These are phyloP conservation scores for Blastobotrys parvus DNA, from an alignment of 805 yeast species.

Conservation along the genomic window DNA sequence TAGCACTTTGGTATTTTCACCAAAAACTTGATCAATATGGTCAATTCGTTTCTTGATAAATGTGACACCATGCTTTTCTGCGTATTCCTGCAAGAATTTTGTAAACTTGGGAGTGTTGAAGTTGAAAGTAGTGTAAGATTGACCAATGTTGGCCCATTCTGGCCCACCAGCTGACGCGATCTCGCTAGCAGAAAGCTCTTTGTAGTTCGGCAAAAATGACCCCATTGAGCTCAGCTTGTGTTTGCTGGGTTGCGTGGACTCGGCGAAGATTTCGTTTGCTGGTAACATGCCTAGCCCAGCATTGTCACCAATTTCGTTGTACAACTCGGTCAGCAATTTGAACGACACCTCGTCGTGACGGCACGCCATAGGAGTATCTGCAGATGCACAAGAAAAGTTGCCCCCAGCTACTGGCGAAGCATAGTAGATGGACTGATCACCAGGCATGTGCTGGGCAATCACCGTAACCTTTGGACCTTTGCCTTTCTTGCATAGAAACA, in stretches of 20 bases:
- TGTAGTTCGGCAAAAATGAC: conserved; percentile 42
- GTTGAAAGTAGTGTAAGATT: conserved; percentile 51
- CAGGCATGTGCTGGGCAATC: conserved; percentile 63
- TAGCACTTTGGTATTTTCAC: conserved; percentile 35
- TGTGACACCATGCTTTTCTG: conserved; percentile 42
- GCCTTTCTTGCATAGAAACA: conserved; percentile 37
- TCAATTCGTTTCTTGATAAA: conserved; percentile 40
- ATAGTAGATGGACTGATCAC: conserved; percentile 64
- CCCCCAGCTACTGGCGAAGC: conserved; percentile 82
- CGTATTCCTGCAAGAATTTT: conserved; percentile 36
- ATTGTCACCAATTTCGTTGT: conserved; percentile 40
- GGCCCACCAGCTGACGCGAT: too few species aligned
- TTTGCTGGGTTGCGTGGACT: conserved; percentile 32
- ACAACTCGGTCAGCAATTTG: conserved; percentile 37
- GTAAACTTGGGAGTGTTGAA: conserved; percentile 65
- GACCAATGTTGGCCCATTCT: conserved; percentile 47
- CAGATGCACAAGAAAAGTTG: conserved; percentile 53
- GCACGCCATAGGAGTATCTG: conserved; percentile 43
- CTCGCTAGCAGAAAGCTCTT: conserved; percentile 29
- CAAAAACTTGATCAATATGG: conserved; percentile 48
- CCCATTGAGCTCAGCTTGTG: conserved; percentile 40
- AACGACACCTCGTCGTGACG: conserved; percentile 52
- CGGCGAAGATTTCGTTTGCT: conserved; percentile 55
- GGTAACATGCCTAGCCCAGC: conserved; percentile 48
- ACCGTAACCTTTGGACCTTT: conserved; percentile 40